These are phyloP conservation scores for Fusarium ambrosium DNA, from an alignment of 2,329 filamentous ascomycete genomes.

Conservation along the genomic window DNA sequence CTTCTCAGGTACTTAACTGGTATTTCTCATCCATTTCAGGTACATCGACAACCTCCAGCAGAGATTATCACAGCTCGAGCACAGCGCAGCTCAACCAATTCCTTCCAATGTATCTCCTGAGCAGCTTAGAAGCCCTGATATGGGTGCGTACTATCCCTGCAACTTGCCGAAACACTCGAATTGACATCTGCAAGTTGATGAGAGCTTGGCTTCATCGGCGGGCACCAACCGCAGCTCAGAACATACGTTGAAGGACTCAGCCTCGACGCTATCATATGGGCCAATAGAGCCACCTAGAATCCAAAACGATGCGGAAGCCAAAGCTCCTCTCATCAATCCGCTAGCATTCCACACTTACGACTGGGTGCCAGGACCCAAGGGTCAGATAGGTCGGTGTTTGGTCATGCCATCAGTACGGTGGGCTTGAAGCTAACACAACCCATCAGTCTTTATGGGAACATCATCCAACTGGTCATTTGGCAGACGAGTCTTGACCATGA, in stretches of 20 bases:
- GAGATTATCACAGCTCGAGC: constrained; percentile 23
- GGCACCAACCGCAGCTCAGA: neutral
- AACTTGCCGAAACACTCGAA: fast-evolving
- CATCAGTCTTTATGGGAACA: constrained; percentile 36
- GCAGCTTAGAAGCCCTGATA: constrained; percentile 1
- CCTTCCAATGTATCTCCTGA: neutral
- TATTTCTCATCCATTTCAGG: constrained; percentile 4
- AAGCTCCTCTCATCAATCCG: constrained; percentile 35
- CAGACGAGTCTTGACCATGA: constrained; percentile 40
- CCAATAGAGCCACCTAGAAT: neutral
- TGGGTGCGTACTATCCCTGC: neutral
- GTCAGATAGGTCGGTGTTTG: constrained; percentile 13
- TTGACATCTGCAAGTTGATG: neutral
- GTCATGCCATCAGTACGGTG: too few species aligned
- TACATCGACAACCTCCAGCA: constrained; percentile 34
- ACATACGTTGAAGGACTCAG: neutral
- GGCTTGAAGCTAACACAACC: neutral
- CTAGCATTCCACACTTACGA: constrained; percentile 38
- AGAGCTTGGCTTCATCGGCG: neutral
- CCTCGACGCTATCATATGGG: constrained; percentile 5
- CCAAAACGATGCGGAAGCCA: constrained; percentile 2
- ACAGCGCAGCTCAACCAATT: neutral
- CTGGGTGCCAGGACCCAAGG: constrained; percentile 33
- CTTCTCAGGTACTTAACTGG: fast-evolving
- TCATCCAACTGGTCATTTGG: constrained; percentile 41